Percentiles rank a stretch among this genome's conserved stretches.
Evolutionary conservation across 208 protist genomes (phyloP).

Genomic region (Trypanosoma brucei): DNA sequence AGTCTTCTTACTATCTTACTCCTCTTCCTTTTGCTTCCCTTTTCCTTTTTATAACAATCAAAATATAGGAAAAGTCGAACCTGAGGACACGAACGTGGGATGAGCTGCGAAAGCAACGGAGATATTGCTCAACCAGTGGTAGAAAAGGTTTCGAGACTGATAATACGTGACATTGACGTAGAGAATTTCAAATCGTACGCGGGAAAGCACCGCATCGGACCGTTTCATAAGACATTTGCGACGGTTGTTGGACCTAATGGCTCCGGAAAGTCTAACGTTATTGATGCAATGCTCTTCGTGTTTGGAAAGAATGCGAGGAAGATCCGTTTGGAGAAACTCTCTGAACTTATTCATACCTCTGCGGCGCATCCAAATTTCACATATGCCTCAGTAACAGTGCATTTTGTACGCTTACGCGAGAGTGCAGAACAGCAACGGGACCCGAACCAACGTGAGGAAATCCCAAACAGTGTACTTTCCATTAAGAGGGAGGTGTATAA

Average conservation of each 20-base stretch:
- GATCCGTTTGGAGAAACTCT: conserved; percentile 96
- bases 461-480: conserved; percentile 87
- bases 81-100: background rate
- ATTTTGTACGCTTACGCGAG: conserved; percentile 94
- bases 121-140: background rate
- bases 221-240: conserved; percentile 99
- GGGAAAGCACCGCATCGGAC: conserved; percentile 96
- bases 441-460: conserved; percentile 76
- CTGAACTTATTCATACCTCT: conserved; percentile 99
- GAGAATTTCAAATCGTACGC: conserved; percentile 99
- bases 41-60: no score
- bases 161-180: conserved; percentile 97
- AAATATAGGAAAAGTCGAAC: no score
- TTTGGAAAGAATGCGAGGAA: conserved; percentile 98
- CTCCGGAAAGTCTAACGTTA: conserved; percentile 99
- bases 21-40: no score
- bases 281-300: conserved; percentile 99
- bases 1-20: no score
- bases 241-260: conserved; percentile 99
- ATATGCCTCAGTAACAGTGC: conserved; percentile 94
- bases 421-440: conserved; percentile 63
- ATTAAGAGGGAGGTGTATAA: conserved; percentile 92
- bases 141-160: conserved; percentile 58
- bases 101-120: background rate
- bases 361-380: conserved; percentile 89